Evolutionary conservation across 164 flowering plant genomes (phyloP).

Genomic region (Cinnamomum chago): DNA sequence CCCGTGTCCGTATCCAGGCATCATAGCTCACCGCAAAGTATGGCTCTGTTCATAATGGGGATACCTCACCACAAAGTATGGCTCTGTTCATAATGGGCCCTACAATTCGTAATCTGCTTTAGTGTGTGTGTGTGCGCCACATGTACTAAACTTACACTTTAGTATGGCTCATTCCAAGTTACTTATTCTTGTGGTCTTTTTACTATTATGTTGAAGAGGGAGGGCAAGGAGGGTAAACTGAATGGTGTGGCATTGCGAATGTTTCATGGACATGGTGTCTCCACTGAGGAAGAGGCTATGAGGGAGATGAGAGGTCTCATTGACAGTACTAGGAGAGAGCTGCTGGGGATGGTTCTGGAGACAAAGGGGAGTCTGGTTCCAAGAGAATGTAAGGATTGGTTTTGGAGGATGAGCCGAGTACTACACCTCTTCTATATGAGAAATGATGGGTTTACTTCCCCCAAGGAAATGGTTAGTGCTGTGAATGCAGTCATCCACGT

Average conservation of each 20-base stretch:
- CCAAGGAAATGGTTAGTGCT: constrained; percentile 34
- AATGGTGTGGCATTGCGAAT: constrained; percentile 57
- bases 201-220: constrained; percentile 2
- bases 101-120: too few relatives aligned
- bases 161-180: too few relatives aligned
- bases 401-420: constrained; percentile 73
- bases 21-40: too few relatives aligned
- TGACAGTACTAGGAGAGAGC: constrained; percentile 44
- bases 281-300: constrained; percentile 21
- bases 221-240: constrained; percentile 51
- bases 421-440: constrained; percentile 60
- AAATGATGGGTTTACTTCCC: constrained; percentile 66
- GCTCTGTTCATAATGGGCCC: too few relatives aligned
- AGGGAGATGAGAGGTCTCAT: constrained; percentile 27
- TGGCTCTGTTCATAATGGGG: too few relatives aligned
- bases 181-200: too few relatives aligned
- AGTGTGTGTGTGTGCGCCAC: too few relatives aligned
- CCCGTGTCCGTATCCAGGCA: too few relatives aligned
- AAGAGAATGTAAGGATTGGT: constrained; percentile 69
- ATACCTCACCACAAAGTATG: too few relatives aligned
- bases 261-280: constrained; percentile 23
- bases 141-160: too few relatives aligned
- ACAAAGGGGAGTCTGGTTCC: constrained; percentile 53
- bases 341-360: constrained; percentile 54
- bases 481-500: constrained; percentile 42